Base-by-base conservation (phyloP, 1,284 basidiomycete genomes). In the Ceratobasidium sp. region DNA sequence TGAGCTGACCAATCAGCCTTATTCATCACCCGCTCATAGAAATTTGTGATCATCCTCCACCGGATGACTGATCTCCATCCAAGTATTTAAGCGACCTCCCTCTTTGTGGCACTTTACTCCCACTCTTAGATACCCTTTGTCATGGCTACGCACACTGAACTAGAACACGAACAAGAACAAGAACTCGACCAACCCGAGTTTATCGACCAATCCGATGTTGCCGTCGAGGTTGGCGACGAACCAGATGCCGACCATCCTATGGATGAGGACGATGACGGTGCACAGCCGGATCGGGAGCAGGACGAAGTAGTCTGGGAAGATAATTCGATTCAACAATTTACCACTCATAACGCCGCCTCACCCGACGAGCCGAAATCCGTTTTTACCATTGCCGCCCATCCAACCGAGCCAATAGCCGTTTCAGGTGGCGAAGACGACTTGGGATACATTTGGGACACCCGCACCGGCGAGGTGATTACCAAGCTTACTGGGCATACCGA, bases 361-460 rank as follows among this genome's bases (percentile, higher is more conserved):
- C 22, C 54, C 2, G 56, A 43, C 15, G 49, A 64, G 13, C 49
- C 45, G 10, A 64, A 64, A 40, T 94, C 96, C 10, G 91, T 98
- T 56, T 99, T 98, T 77, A 81, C 89, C 52, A 82, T 99, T 45
- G 81, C 92, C 12, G 85, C 89, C 45, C 97, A 99, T 78, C 94
- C 96, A 0, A 88, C 89, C 34, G 87, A 91, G 67, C 88, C 92
- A 1, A 82, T 98, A 35, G 94, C 93, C 3, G 89, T 89, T 29
- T 94, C 93, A 0, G 97, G 97, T 34, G 96, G 95, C 38, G 95
- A 97, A 79, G 97, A 99, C 78, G 96, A 99, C 78, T 79, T 92
- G 0, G 97, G 92, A 34, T 98, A 94, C 80, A 86, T 99, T 75
- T 99, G 94, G 91, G 89, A 95, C 74, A 88, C 93, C 45, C 90